Conservation (phyloP, 495 filamentous ascomycete genomes). For the Penicillium egyptiacum region DNA sequence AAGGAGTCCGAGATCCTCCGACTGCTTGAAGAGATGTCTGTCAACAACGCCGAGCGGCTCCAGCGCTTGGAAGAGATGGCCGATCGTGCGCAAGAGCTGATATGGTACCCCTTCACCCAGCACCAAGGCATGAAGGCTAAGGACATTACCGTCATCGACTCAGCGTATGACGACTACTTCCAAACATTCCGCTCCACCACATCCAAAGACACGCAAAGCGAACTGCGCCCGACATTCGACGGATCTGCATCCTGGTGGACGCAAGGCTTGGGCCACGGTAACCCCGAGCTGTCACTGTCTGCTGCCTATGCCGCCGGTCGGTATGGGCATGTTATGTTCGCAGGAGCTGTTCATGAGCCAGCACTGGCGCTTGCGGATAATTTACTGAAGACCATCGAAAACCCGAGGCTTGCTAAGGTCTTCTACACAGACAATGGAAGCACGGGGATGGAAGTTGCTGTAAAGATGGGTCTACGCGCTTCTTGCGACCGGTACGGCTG, state of each 20-base stretch:
- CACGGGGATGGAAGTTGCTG: slow-evolving; percentile 74
- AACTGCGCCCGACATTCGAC: slow-evolving; percentile 65
- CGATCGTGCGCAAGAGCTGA: slow-evolving; percentile 52
- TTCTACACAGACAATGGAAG: slow-evolving; percentile 82
- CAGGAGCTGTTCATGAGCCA: slow-evolving; percentile 68
- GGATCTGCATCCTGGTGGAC: slow-evolving; percentile 87
- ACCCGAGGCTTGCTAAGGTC: slow-evolving; percentile 61
- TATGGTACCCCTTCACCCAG: slow-evolving; percentile 85
- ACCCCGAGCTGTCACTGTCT: slow-evolving; percentile 62
- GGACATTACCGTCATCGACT: slow-evolving; percentile 69
- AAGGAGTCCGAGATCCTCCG: slow-evolving; percentile 38
- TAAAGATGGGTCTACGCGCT: slow-evolving; percentile 76
- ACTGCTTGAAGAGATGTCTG: slow-evolving; percentile 47
- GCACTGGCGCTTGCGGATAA: slow-evolving; percentile 62
- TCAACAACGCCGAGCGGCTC: slow-evolving; percentile 52
- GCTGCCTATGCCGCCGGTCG: slow-evolving; percentile 78
- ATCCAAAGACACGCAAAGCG: slow-evolving; percentile 12
- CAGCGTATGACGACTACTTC: slow-evolving; percentile 73
- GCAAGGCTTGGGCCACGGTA: slow-evolving; percentile 76
- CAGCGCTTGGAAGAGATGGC: slow-evolving; percentile 58
- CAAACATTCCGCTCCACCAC: slow-evolving; percentile 48
- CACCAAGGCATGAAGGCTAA: slow-evolving; percentile 59
- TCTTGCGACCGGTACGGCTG: slow-evolving; percentile 62
- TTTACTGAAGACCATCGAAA: slow-evolving; percentile 55
- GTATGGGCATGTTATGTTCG: slow-evolving; percentile 85